These are phyloP conservation scores for Sugiyamaella pinicola DNA, from an alignment of 1,139 yeast genomes.

Conservation along the genomic window DNA sequence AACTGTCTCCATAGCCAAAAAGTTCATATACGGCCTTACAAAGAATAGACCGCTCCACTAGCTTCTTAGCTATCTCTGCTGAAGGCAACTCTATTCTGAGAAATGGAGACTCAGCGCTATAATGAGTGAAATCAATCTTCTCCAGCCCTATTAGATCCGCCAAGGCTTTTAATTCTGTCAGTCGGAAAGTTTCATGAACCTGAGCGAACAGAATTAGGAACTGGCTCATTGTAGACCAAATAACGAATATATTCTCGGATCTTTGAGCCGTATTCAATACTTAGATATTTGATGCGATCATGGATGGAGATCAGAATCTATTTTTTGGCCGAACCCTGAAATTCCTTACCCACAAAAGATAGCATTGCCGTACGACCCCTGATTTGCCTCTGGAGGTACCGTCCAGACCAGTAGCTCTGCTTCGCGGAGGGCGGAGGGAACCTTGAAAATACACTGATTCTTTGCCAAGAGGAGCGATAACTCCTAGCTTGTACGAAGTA, in stretches of 20 bases:
- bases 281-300: no score
- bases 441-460: no score
- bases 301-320: no score
- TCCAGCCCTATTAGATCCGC: constrained; percentile 62
- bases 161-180: constrained; percentile 80
- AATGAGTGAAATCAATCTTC: constrained; percentile 60
- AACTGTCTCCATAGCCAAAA: constrained; percentile 70
- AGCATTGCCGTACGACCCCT: background rate
- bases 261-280: no score
- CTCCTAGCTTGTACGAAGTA: no score
- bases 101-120: constrained; percentile 66
- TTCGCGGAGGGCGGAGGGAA: no score
- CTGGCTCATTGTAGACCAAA: constrained; percentile 16
- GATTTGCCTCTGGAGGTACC: no score
- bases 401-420: no score
- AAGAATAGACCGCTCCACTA: constrained; percentile 69
- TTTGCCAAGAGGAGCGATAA: no score
- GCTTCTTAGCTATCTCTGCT: constrained; percentile 66
- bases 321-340: constrained; percentile 1
- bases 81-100: constrained; percentile 61
- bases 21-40: constrained; percentile 79
- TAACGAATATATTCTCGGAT: no score
- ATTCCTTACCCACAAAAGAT: background rate
- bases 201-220: constrained; percentile 85
- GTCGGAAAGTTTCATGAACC: constrained; percentile 74